Conservation (phyloP, 495 filamentous ascomycete genomes). For the Podospora didyma region DNA sequence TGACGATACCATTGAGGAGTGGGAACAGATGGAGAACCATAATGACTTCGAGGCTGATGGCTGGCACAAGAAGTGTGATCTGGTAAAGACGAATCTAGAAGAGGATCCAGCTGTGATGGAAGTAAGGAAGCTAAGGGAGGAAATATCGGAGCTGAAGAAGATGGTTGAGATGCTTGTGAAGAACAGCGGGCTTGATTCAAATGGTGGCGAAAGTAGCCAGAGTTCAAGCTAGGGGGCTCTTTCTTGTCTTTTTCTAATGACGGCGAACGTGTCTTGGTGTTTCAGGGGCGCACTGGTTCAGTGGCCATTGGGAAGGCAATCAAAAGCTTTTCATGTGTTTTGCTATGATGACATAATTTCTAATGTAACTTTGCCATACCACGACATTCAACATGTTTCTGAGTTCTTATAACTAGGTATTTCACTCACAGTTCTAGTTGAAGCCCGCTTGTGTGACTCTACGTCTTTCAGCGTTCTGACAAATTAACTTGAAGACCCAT, state of each 20-base stretch:
- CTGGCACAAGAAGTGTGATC: conserved; percentile 72
- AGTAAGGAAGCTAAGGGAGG: conserved; percentile 60
- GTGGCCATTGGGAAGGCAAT: too few species aligned
- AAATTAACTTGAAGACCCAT: too few species aligned
- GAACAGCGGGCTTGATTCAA: conserved; percentile 1
- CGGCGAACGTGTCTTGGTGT: neutral
- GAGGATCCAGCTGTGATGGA: conserved; percentile 65
- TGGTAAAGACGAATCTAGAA: conserved; percentile 73
- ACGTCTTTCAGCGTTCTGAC: too few species aligned
- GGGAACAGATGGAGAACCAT: conserved; percentile 74
- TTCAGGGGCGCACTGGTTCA: too few species aligned
- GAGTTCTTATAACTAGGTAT: too few species aligned
- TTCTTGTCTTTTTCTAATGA: neutral
- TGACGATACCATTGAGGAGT: conserved; percentile 84
- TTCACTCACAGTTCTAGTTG: too few species aligned
- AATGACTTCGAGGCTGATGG: conserved; percentile 75
- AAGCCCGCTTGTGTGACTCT: too few species aligned
- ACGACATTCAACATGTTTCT: too few species aligned
- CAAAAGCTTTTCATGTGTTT: too few species aligned
- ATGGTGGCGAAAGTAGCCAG: conserved; percentile 28
- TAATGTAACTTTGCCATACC: too few species aligned
- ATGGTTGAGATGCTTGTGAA: conserved; percentile 19
- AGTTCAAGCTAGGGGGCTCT: neutral
- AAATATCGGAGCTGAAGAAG: conserved; percentile 65
- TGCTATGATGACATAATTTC: too few species aligned